phyloP scores from a whole-genome alignment of 805 yeast genomes.

The Yamadazyma philogaea region DNA sequence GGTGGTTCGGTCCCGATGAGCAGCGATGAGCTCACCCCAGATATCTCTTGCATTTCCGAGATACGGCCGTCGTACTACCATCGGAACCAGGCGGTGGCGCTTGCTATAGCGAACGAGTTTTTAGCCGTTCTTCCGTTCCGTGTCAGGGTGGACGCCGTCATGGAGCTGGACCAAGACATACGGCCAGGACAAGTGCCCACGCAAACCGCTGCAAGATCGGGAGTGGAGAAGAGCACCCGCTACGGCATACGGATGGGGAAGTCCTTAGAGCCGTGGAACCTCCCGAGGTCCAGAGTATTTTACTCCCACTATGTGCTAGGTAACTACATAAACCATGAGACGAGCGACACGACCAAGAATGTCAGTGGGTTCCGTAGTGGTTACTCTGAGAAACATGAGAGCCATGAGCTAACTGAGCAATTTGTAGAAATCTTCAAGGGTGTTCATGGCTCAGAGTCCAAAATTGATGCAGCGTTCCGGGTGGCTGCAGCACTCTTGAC shows the following conservation, averaged over 20 bases:
- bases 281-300: conserved; percentile 1
- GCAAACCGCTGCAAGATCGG: too few relatives aligned
- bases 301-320: conserved; percentile 26
- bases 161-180: neutral
- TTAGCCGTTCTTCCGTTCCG: neutral
- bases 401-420: neutral
- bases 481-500: neutral
- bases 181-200: too few relatives aligned
- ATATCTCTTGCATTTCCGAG: neutral
- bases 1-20: neutral
- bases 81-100: conserved; percentile 7
- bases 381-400: neutral
- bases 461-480: neutral
- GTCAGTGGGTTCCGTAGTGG: conserved; percentile 14
- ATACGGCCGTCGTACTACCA: conserved; percentile 8
- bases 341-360: conserved; percentile 25
- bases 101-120: conserved; percentile 6
- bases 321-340: conserved; percentile 30
- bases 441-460: neutral
- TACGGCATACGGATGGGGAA: neutral
- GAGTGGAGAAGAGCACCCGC: neutral
- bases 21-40: neutral
- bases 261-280: neutral
- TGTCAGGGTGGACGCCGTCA: neutral
- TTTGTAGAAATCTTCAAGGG: neutral